Base-by-base conservation (phyloP, 768 basidiomycete genomes). In the Lyophyllum semitale region DNA sequence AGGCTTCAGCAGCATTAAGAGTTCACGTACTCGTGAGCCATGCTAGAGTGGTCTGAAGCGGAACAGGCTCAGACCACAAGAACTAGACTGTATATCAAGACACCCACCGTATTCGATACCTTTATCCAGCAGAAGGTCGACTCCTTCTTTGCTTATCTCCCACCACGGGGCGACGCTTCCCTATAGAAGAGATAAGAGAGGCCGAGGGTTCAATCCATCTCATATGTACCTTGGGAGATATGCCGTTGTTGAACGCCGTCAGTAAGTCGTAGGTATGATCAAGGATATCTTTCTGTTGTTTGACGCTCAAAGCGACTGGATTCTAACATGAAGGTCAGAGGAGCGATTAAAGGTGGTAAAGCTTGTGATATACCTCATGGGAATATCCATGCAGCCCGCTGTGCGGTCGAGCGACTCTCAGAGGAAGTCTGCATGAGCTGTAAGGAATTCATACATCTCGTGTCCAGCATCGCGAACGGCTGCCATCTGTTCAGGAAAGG, bases 111-210 rank as follows among this genome's bases (percentile, higher is more conserved):
- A 91, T 73, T 88, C 79, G 42, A 91, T 86, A 0, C 89, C 89
- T 58, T 85, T 84, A 33, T 86, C 84, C 22, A 89, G 77, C 23
- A 91, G 71, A 23, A 91, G 72, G 15, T 80, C 69, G 0, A 82
- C 83, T 3, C 84, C 84, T 66, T 88, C 87, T 57, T 80, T 84
- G 67, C 82, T 85, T 2, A 82, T 82, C 66, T 91, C 89, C 88
- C 88, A 91, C 87, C 89, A 91, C 0, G 88, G 88, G 1, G 88
- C 88, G 30, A 88, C 87, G 47, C 79, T 82, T 35, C 84, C 85
- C 70, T 75, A 2, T 8, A 23, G 2, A 30, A 26, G 18, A 49
- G 8, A 4, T 42, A 30, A 27, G 22, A 42, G 35, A 26, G 29
- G 11, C n/a, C 33, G 4, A 20, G 35, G 22, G 22, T 13, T 12